Base-by-base conservation (phyloP, 345 rosid species). In the Luvunga scandens region DNA sequence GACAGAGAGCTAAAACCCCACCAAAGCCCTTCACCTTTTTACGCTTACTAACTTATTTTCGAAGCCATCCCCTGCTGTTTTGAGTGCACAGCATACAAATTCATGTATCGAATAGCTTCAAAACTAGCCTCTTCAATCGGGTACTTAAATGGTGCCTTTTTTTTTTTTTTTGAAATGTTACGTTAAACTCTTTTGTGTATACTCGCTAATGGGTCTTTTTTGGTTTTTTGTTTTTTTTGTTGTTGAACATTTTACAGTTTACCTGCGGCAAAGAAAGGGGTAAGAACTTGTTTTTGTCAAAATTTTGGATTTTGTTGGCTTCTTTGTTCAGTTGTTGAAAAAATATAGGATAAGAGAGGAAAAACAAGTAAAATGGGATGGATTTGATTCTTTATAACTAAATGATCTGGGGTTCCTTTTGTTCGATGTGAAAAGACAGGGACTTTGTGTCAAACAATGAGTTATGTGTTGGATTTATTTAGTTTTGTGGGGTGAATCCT, bases 101-200 rank as follows among this genome's bases (percentile, higher is more conserved):
- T 69, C 33, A 92, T 91, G 98, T 87, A 91, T 72, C 85, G 93
- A 53, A 19, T 85, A 59, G 84, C 91, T 48, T 82, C 94, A 57
- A 90, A 84, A 82, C 62, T 94, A 71, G 92, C 93, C 84, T 91
- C 94, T 69, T 88, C 92, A 27, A 60, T 86, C 81, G 69, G 94
- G 98, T 93, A 87, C 19, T 81, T 71, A 10, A 16, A 16, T n/a
- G 62, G 3, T 6, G 18, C 12, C n/a, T n/a, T n/a, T 71, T 38
- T 57, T 36, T n/a, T 60, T 24, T 3, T 39, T 39, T 21, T 3
- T n/a, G n/a, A 5, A 16, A 72, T 33, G 31, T 55, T 27, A 33
- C 45, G 9, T 72, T 14, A 13, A 36, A 61, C 38, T 57, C 21
- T 24, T 2, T 60, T 42, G 61, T 65, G 31, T 71, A 6, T 34